These are phyloP conservation scores for Hemileia vastatrix DNA, from an alignment of 1,284 basidiomycete genomes.

Conservation along the genomic window DNA sequence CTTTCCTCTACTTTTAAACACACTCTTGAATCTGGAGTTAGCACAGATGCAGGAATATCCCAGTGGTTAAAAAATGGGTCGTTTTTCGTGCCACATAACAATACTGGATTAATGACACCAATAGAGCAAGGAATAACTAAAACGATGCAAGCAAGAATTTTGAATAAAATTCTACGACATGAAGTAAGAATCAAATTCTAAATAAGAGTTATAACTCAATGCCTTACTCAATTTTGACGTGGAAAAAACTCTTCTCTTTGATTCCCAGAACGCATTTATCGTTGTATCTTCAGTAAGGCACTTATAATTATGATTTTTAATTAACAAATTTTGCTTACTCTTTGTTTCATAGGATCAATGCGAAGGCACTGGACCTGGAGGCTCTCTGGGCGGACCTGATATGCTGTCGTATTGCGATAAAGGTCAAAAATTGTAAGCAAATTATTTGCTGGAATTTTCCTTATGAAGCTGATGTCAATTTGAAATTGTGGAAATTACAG, in stretches of 20 bases:
- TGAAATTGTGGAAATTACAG: too few relatives aligned
- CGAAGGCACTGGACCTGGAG: constrained; percentile 7
- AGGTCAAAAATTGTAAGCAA: too few relatives aligned
- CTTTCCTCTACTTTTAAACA: constrained; percentile 4
- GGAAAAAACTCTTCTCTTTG: too few relatives aligned
- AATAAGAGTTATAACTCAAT: too few relatives aligned
- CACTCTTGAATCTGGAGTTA: constrained; percentile 1
- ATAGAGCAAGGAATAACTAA: constrained; percentile 8
- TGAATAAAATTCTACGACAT: constrained; percentile 10
- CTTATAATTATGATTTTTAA: too few relatives aligned
- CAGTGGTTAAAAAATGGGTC: neutral
- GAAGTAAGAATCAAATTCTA: constrained; percentile 7
- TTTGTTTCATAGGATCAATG: constrained; percentile 6
- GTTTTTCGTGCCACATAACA: constrained; percentile 3
- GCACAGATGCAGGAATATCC: constrained; percentile 3
- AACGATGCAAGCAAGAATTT: constrained; percentile 8
- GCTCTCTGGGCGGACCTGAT: constrained; percentile 3
- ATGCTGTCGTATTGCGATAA: constrained; percentile 13
- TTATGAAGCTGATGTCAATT: too few relatives aligned
- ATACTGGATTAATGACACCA: constrained; percentile 13
- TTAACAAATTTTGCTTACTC: neutral
- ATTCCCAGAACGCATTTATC: too few relatives aligned
- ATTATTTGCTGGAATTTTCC: too few relatives aligned
- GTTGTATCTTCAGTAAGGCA: too few relatives aligned
- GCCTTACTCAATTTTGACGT: too few relatives aligned